Evolutionary conservation across 148 eudicot genomes (phyloP), one percentile per base, ranked within the genome.

Genomic region (Camellia granthamiana): DNA sequence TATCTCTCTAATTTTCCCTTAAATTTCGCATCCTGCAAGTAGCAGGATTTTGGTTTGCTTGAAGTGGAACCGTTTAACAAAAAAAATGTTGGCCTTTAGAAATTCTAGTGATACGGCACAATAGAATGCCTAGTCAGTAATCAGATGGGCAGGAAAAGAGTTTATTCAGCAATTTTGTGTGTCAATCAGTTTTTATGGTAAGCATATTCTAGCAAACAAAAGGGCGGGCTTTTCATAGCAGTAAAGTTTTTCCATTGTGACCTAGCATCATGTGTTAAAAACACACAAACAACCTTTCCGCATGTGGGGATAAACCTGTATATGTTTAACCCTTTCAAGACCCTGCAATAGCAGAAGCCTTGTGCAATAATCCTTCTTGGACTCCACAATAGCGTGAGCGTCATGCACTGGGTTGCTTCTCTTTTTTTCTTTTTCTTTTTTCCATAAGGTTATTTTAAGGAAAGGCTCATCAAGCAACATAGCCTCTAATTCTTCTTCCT

Each of bases 91-190:
- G 23, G 16, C 56, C 71, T 12, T 2, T 23, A 21, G 23, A 13
- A 76, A 9, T 63, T 62, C 13, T 46, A 42, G 13, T 49, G 12
- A 3, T 47, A 21, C 13, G 41, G 58, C 75, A 72, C 6, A 8
- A 49, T 72, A 52, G 74, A 70, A 55, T 70, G 55, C 56, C 8
- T 42, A 55, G 30, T 3, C 55, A n/a, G 7, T 19, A 49, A 5
- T 78, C 67, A 55, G 63, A 78, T 41, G 58, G 41, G 18, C 61
- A 73, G 16, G 60, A 55, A 42, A 72, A 47, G 7, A 23, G 76
- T 52, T 72, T 0, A 30, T 52, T 51, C 43, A 51, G 52, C 18
- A 60, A 60, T 15, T 60, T 18, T 15, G 64, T 60, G 16, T 15
- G 21, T 15, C 64, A 60, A 4, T 2, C 64, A 3, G 9, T 60